phyloP scores from a whole-genome alignment of 148 eudicot genomes.

The Vaccinium darrowii region DNA sequence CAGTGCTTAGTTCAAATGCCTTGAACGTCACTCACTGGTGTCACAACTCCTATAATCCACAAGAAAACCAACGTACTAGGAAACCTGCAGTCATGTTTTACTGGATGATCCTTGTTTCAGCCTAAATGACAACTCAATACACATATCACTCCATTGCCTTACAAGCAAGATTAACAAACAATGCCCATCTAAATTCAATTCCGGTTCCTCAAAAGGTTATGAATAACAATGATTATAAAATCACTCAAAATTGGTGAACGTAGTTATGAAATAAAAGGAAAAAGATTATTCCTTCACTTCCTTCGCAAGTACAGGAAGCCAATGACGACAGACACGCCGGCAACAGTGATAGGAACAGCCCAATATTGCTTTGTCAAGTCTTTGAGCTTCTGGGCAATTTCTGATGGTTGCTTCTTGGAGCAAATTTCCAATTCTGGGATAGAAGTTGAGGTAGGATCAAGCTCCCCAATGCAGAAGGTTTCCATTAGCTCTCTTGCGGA shows the following conservation, averaged over 20 bases:
- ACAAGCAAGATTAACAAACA: neutral
- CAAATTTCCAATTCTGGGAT: conserved; percentile 48
- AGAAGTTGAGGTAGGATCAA: conserved; percentile 51
- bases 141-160: neutral
- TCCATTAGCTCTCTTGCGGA: conserved; percentile 73
- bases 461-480: conserved; percentile 73
- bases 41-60: neutral
- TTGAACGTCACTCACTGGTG: neutral
- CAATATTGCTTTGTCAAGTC: conserved; percentile 61
- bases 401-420: conserved; percentile 30
- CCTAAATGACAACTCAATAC: neutral
- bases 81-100: neutral
- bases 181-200: neutral
- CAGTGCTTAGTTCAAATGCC: neutral
- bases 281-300: conserved; percentile 32
- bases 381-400: conserved; percentile 37
- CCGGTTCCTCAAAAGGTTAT: neutral
- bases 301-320: conserved; percentile 61
- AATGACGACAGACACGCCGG: conserved; percentile 54
- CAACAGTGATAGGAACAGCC: conserved; percentile 54
- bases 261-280: neutral
- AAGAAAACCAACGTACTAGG: neutral
- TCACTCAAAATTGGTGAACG: neutral
- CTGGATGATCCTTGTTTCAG: neutral
- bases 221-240: neutral